Evolutionary conservation across 2,329 filamentous ascomycete genomes (phyloP).

Genomic region (Alternaria viburni): DNA sequence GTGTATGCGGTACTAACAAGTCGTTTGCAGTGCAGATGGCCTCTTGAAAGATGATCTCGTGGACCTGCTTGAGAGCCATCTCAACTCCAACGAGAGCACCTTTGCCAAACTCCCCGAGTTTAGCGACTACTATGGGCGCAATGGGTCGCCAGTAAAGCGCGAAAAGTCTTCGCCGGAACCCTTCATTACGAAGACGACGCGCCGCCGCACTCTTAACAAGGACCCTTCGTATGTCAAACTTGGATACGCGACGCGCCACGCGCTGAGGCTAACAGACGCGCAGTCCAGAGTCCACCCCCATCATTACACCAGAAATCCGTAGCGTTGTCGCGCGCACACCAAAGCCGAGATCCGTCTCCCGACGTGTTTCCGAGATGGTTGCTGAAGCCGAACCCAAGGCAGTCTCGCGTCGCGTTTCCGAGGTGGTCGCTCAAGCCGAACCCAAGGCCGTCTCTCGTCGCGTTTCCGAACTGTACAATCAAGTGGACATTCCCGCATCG

Average conservation of each 20-base stretch:
- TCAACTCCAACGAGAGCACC: constrained; percentile 67
- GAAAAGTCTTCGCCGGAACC: constrained; percentile 48
- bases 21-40: constrained; percentile 65
- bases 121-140: constrained; percentile 76
- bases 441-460: constrained; percentile 52
- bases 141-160: constrained; percentile 60
- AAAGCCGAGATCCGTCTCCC: constrained; percentile 45
- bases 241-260: constrained; percentile 33
- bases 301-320: constrained; percentile 45
- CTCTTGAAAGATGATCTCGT: constrained; percentile 83
- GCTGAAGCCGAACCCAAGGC: constrained; percentile 36
- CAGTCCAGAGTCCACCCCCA: constrained; percentile 51
- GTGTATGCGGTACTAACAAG: constrained; percentile 14
- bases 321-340: constrained; percentile 39
- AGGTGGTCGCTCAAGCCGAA: constrained; percentile 17
- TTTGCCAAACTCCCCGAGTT: constrained; percentile 70
- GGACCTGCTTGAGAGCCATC: constrained; percentile 41
- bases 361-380: constrained; percentile 44
- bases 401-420: constrained; percentile 47
- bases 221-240: constrained; percentile 35
- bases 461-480: constrained; percentile 64
- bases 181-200: constrained; percentile 39
- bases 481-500: constrained; percentile 70
- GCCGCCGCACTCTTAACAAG: constrained; percentile 46
- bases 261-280: constrained; percentile 32